These are phyloP conservation scores for Pythium coloratum DNA, from an alignment of 352 stramenopile genomes.

Conservation along the genomic window DNA sequence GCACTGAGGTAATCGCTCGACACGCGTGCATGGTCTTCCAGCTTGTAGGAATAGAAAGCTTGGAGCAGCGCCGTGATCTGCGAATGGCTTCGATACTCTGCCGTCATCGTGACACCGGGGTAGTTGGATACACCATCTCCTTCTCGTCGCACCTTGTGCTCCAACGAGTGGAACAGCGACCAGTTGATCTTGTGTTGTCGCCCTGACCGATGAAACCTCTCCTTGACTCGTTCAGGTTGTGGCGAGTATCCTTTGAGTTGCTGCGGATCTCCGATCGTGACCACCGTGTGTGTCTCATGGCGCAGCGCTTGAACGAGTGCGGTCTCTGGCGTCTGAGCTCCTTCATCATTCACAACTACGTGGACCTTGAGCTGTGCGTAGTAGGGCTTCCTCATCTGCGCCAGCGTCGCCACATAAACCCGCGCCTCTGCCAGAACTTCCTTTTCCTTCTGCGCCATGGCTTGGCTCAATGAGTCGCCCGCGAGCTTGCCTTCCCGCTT, in stretches of 20 bases:
- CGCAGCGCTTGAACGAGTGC: neutral
- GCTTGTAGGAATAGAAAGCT: neutral
- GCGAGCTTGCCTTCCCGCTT: too few species aligned
- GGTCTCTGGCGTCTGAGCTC: neutral
- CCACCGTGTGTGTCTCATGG: neutral
- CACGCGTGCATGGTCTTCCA: neutral
- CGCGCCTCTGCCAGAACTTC: neutral
- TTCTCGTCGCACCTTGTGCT: neutral
- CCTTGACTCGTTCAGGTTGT: neutral
- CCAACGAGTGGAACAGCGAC: neutral
- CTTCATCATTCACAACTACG: constrained; percentile 14
- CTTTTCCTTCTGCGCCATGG: too few species aligned
- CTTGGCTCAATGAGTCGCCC: too few species aligned
- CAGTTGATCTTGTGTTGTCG: constrained; percentile 2
- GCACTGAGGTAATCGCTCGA: neutral
- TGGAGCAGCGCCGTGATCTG: neutral
- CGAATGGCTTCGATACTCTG: neutral
- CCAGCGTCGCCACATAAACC: constrained; percentile 6
- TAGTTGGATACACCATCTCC: neutral
- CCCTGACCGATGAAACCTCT: neutral
- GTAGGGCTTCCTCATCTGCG: neutral
- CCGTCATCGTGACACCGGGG: neutral
- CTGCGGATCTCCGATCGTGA: constrained; percentile 1
- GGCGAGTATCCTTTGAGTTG: neutral
- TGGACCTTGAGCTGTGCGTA: neutral